Evolutionary conservation across 352 stramenopile genomes (phyloP), one percentile per base, ranked within the genome.

Genomic region (Pythium dissotocum): DNA sequence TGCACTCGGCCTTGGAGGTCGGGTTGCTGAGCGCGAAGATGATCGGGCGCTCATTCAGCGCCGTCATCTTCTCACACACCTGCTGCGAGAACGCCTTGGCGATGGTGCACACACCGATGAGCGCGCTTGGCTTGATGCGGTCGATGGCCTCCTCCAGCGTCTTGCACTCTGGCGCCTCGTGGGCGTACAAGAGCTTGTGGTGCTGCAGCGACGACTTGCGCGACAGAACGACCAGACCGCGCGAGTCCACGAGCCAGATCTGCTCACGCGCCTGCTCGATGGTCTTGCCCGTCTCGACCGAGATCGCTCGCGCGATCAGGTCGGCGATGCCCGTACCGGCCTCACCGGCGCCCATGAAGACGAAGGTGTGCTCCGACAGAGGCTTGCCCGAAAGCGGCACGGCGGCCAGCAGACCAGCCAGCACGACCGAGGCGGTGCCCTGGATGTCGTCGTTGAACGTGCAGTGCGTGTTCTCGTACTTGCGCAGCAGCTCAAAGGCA

Each of bases 391-490:
- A 94, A 24, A 94, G 75, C 32, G 81, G 78, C 53, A 92, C 78
- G 52, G 88, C 84, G 32, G 87, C 83, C 10, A 90, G 69, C 16
- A 95, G 83, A 66, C 88, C 86, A 16, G 78, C 86, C n/a, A 97
- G 77, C 12, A 93, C 85, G 28, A 92, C 86, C 4, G 83, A 93
- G 1, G 85, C 83, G 2, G 87, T 91, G 60, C 85, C 87, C 62
- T 99, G 97, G 73, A 99, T 99, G 72, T 99, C 97, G 82, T 99
- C 97, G 77, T 99, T 99, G 77, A 98, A 98, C 6, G 83, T 91
- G 73, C 77, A 92, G 74, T 94, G 88, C 33, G 82, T 93, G 68
- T 91, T 80, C 72, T 93, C 78, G 67, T 84, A 95, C 74, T 94
- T 93, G 67, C 85, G 85, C 65, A 96, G 75, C 51, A 96, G 64